phyloP scores from a whole-genome alignment of 208 protist species.

The Trichomonas gallinae region DNA sequence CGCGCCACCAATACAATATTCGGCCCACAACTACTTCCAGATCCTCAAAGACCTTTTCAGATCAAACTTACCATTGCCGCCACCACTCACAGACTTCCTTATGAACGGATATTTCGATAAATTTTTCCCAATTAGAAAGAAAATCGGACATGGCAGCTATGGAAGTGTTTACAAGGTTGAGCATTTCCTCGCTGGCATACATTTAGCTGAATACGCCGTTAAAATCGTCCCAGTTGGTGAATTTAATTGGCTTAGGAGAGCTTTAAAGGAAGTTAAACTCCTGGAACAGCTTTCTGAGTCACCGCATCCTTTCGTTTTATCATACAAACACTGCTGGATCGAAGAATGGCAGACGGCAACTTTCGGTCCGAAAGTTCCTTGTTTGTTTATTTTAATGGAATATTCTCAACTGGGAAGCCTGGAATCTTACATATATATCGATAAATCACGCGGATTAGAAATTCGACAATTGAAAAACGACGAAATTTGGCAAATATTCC shows the following conservation, averaged over 20 bases:
- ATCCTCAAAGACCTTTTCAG: neutral
- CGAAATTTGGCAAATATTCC: neutral
- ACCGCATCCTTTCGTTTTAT: constrained; percentile 37
- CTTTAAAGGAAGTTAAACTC: constrained; percentile 35
- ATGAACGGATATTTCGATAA: constrained; percentile 39
- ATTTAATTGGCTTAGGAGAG: constrained; percentile 2
- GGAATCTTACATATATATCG: constrained; percentile 30
- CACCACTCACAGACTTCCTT: constrained; percentile 29
- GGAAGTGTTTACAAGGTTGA: constrained; percentile 34
- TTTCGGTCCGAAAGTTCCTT: constrained; percentile 38
- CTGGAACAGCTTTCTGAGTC: constrained; percentile 28
- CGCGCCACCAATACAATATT: neutral
- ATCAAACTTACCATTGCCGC: no score
- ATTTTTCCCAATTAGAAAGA: constrained; percentile 33
- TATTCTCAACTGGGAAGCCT: constrained; percentile 43
- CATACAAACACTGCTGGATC: constrained; percentile 45
- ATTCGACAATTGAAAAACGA: neutral
- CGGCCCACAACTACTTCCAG: neutral
- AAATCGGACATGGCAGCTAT: constrained; percentile 38
- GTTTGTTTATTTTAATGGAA: constrained; percentile 45
- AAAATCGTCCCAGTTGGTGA: constrained; percentile 44
- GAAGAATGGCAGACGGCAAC: constrained; percentile 35
- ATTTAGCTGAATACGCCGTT: constrained; percentile 39
- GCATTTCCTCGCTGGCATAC: constrained; percentile 37
- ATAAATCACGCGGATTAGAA: neutral